A percentile compares a stretch with the other conserved stretches of the same genome.
Conservation (phyloP, 345 rosid species). For the Eucalyptus virginea region DNA sequence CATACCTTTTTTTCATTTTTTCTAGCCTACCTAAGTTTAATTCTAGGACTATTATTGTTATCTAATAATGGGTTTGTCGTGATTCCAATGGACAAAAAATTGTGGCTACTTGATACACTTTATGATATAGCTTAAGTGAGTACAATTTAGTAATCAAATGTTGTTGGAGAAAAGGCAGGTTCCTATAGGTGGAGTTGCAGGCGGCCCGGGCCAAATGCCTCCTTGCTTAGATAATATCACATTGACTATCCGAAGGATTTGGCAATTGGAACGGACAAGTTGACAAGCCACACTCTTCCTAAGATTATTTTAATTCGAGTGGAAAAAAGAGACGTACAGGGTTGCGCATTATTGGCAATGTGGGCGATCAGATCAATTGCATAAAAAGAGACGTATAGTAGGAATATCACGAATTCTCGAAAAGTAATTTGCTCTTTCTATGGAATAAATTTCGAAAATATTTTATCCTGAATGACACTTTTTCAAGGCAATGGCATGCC, state of each 20-base stretch:
- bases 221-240: background rate
- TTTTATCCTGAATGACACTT: background rate
- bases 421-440: background rate
- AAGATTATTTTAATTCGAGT: background rate
- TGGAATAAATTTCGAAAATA: background rate
- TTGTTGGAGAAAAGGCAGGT: background rate
- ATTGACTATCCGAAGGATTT: background rate
- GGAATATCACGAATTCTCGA: background rate
- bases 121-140: background rate
- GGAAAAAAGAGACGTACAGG: background rate
- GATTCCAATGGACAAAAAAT: background rate
- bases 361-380: background rate
- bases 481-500: background rate
- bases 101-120: background rate
- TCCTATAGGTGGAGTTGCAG: background rate
- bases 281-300: background rate
- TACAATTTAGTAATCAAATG: background rate
- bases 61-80: background rate
- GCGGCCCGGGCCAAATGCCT: background rate
- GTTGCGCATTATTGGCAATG: background rate
- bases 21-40: background rate
- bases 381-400: background rate
- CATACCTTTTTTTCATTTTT: background rate
- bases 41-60: background rate
- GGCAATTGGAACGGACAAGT: background rate